A percentile compares a stretch with the other conserved stretches of the same genome.
Evolutionary conservation across 2,329 filamentous ascomycete species (phyloP).

Genomic region (Apiospora saccharicola): DNA sequence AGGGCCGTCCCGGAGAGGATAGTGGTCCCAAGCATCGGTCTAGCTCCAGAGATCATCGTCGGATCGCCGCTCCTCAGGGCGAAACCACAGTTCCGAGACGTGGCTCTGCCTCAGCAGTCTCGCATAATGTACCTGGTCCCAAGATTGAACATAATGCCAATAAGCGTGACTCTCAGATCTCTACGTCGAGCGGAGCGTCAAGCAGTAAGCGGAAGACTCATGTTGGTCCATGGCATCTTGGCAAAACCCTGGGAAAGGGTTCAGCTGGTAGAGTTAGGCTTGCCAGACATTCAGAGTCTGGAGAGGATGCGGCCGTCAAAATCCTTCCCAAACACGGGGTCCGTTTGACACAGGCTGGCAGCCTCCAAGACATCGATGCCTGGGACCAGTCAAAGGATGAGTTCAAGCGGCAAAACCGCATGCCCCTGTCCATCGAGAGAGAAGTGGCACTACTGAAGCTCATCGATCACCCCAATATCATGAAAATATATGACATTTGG

Average conservation of each 20-base stretch:
- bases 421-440: slow-evolving; percentile 89
- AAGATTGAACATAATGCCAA: slow-evolving; percentile 29
- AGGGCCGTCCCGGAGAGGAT: slow-evolving; percentile 27
- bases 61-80: not conserved
- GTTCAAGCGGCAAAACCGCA: slow-evolving; percentile 69
- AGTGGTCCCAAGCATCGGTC: slow-evolving; percentile 38
- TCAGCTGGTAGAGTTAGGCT: slow-evolving; percentile 88
- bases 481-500: slow-evolving; percentile 96
- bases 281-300: slow-evolving; percentile 80
- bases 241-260: slow-evolving; percentile 87
- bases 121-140: slow-evolving; percentile 25
- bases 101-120: slow-evolving; percentile 22
- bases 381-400: slow-evolving; percentile 68
- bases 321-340: slow-evolving; percentile 88
- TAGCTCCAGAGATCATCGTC: slow-evolving; percentile 1
- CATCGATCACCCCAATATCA: slow-evolving; percentile 93
- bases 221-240: slow-evolving; percentile 93
- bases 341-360: slow-evolving; percentile 83
- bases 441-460: slow-evolving; percentile 98
- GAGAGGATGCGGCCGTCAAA: slow-evolving; percentile 89
- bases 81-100: not conserved
- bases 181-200: slow-evolving; percentile 38
- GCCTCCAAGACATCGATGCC: slow-evolving; percentile 81
- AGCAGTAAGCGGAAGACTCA: slow-evolving; percentile 68
- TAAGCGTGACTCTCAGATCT: slow-evolving; percentile 38